phyloP scores from a whole-genome alignment of 306 rosid species.

The Cucumis hystrix region DNA sequence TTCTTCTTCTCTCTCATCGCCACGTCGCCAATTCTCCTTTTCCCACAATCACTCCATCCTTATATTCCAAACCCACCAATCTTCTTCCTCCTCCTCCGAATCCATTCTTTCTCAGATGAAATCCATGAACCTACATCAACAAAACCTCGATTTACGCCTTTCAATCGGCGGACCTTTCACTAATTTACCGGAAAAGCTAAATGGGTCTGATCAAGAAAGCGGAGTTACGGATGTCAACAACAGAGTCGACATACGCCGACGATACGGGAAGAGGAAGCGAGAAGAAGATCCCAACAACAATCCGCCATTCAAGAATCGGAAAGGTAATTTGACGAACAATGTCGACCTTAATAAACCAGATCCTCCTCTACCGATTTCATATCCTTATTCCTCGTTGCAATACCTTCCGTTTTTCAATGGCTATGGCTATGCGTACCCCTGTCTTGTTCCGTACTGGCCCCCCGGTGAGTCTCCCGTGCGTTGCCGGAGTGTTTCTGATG shows the following conservation, averaged over 20 bases:
- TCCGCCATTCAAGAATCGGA: constrained; percentile 18
- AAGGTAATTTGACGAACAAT: background rate
- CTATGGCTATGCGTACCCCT: constrained; percentile 16
- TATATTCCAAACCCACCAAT: background rate
- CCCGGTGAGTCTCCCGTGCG: constrained; percentile 13
- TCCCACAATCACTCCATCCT: background rate
- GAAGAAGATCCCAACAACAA: background rate
- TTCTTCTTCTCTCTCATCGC: background rate
- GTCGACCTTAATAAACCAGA: constrained; percentile 5
- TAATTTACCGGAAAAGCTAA: constrained; percentile 1
- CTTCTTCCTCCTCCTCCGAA: background rate
- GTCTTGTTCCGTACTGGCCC: background rate
- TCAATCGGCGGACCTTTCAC: constrained; percentile 47
- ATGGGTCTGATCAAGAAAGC: background rate
- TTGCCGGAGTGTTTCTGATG: background rate
- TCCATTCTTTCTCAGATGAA: background rate
- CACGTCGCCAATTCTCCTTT: background rate
- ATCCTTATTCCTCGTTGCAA: constrained; percentile 13
- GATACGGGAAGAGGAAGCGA: constrained; percentile 31
- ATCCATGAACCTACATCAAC: constrained; percentile 16
- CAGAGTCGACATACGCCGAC: constrained; percentile 29
- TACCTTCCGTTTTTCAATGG: constrained; percentile 21
- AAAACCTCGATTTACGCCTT: constrained; percentile 44
- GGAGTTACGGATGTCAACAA: constrained; percentile 1
- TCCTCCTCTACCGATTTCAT: background rate